phyloP scores from a whole-genome alignment of 768 basidiomycete genomes.

The Termitomyces sp. region DNA sequence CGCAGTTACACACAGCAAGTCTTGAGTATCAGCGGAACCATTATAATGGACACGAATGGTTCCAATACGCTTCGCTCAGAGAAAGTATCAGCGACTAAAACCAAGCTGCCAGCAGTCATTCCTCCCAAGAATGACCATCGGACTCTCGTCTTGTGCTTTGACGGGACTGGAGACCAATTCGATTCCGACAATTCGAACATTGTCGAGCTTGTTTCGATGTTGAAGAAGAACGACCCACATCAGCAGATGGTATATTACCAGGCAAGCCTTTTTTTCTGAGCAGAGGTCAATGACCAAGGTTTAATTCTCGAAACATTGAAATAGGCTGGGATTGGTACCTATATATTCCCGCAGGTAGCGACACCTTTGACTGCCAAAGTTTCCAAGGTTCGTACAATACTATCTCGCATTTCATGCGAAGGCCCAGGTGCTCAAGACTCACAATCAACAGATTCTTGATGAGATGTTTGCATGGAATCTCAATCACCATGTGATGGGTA shows the following conservation, averaged over 20 bases:
- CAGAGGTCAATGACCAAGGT: background rate
- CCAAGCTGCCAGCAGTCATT: constrained; percentile 24
- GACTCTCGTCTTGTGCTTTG: constrained; percentile 50
- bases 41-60: too few species aligned
- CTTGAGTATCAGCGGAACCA: too few species aligned
- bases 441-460: constrained; percentile 33
- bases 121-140: constrained; percentile 34
- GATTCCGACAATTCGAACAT: constrained; percentile 51
- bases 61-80: background rate
- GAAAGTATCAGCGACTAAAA: constrained; percentile 1
- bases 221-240: constrained; percentile 45
- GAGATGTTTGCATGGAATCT: constrained; percentile 45
- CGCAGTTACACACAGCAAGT: too few species aligned
- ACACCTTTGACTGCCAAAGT: constrained; percentile 29
- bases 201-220: constrained; percentile 40
- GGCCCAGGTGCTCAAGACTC: background rate
- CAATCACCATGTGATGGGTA: constrained; percentile 43
- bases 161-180: constrained; percentile 51
- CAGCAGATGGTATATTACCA: constrained; percentile 60
- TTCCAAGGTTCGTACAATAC: constrained; percentile 26
- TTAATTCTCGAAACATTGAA: background rate
- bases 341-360: constrained; percentile 31
- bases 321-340: constrained; percentile 50
- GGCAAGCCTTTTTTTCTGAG: constrained; percentile 17
- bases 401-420: background rate